These are phyloP conservation scores for Hypoxylon sp. DNA, from an alignment of 2,329 filamentous ascomycete genomes.

Conservation along the genomic window DNA sequence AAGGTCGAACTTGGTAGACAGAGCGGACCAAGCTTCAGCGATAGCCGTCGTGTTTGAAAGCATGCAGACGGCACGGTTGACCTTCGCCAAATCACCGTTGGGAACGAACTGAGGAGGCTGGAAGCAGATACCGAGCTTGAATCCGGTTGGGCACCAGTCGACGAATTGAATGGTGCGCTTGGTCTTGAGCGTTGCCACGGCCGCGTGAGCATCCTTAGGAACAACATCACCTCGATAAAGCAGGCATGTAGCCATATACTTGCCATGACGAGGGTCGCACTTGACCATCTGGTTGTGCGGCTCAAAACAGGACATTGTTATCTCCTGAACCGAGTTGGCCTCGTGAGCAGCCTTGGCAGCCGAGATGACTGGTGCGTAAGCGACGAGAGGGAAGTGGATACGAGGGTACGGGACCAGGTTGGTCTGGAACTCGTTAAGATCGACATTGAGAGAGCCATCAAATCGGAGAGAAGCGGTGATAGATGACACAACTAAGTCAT, in stretches of 20 bases:
- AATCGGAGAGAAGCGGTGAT: conserved; percentile 99
- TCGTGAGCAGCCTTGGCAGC: conserved; percentile 97
- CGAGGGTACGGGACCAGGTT: conserved; percentile 98
- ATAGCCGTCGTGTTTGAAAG: conserved; percentile 99
- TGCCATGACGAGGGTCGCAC: conserved; percentile 97
- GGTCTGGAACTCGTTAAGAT: conserved; percentile 99
- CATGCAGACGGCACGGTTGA: conserved; percentile 99
- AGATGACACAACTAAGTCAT: conserved; percentile 85
- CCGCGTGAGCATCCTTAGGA: conserved; percentile 92
- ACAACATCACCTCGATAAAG: conserved; percentile 99
- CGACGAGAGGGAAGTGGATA: conserved; percentile 99
- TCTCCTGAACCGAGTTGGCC: conserved; percentile 97
- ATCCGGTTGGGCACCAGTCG: conserved; percentile 99
- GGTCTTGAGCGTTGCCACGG: conserved; percentile 97
- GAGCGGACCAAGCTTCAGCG: conserved; percentile 95
- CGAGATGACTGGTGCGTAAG: conserved; percentile 94
- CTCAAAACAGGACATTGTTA: conserved; percentile 99
- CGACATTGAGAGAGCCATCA: conserved; percentile 98
- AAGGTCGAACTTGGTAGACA: conserved; percentile 98
- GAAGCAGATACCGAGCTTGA: conserved; percentile 99
- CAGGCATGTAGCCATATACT: conserved; percentile 99
- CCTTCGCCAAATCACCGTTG: conserved; percentile 97
- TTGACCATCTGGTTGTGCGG: conserved; percentile 99
- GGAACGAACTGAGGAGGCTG: conserved; percentile 96
- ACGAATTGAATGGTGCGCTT: conserved; percentile 99